Evolutionary conservation across 345 rosid species (phyloP).

Genomic region (Cardamine chenopodiifolia): DNA sequence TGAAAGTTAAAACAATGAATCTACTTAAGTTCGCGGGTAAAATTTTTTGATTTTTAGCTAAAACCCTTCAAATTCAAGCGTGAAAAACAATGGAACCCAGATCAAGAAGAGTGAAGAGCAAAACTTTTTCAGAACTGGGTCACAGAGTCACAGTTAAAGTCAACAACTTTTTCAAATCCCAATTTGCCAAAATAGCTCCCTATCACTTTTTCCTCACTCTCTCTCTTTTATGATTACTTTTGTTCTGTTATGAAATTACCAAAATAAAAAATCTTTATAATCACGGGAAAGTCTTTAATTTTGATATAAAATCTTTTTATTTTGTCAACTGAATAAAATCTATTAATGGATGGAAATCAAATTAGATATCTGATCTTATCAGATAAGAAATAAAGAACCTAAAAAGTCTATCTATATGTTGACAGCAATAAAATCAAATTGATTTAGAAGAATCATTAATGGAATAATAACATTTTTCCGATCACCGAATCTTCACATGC

Average conservation of each 20-base stretch:
- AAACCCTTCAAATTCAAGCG: slow-evolving; percentile 35
- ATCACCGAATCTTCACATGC: slow-evolving; percentile 29
- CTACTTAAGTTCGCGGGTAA: slow-evolving; percentile 27
- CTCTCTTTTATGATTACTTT: not conserved
- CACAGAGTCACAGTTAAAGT: slow-evolving; percentile 35
- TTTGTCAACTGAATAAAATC: slow-evolving; percentile 1
- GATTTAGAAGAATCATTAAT: slow-evolving; percentile 10
- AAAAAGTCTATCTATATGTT: slow-evolving; percentile 8
- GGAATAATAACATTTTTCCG: slow-evolving; percentile 7
- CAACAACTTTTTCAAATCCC: slow-evolving; percentile 1
- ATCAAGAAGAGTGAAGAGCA: slow-evolving; percentile 20
- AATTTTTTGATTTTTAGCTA: not conserved
- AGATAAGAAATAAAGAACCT: slow-evolving; percentile 11
- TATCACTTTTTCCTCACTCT: not conserved
- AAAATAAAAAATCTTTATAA: not conserved
- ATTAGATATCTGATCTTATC: slow-evolving; percentile 16
- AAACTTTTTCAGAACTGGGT: slow-evolving; percentile 33
- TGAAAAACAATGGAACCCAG: slow-evolving; percentile 25
- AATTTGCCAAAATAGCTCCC: slow-evolving; percentile 26
- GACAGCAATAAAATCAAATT: slow-evolving; percentile 14
- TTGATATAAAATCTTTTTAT: not conserved
- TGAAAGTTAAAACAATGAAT: slow-evolving; percentile 1
- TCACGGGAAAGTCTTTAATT: slow-evolving; percentile 14
- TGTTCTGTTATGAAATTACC: not conserved
- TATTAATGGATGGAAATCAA: slow-evolving; percentile 29